Evolutionary conservation across 2,329 filamentous ascomycete species (phyloP).

Genomic region (Penicillium verrucosum): DNA sequence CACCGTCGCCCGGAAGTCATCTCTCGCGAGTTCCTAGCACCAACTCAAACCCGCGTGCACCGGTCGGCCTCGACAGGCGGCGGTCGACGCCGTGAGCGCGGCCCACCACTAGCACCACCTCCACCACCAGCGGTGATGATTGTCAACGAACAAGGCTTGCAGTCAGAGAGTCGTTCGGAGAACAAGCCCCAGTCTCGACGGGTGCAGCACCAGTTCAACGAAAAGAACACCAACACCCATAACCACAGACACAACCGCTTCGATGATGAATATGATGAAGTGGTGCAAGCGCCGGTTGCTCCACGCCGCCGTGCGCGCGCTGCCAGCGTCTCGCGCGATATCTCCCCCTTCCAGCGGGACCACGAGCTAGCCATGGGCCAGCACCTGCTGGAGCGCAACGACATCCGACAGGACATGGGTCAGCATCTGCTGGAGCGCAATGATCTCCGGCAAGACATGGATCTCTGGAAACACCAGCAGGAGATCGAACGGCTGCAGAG

Average conservation of each 20-base stretch:
- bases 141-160: constrained; percentile 34
- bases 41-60: constrained; percentile 25
- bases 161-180: constrained; percentile 26
- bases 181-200: constrained; percentile 27
- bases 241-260: constrained; percentile 14
- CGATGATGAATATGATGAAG: constrained; percentile 25
- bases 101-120: constrained; percentile 1
- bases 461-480: constrained; percentile 35
- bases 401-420: constrained; percentile 30
- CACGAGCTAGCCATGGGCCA: constrained; percentile 36
- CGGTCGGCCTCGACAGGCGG: constrained; percentile 39
- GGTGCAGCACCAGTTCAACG: constrained; percentile 19
- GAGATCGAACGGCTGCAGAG: constrained; percentile 38
- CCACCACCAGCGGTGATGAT: constrained; percentile 28
- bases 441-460: constrained; percentile 34
- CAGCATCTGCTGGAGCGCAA: constrained; percentile 35
- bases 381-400: constrained; percentile 33
- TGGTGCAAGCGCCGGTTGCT: background rate
- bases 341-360: constrained; percentile 32
- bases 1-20: constrained; percentile 25
- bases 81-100: constrained; percentile 25
- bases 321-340: constrained; percentile 24
- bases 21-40: constrained; percentile 22
- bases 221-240: background rate
- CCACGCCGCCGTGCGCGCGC: constrained; percentile 21